Conservation (phyloP, 306 rosid genomes). For the Rubus parviflorus region DNA sequence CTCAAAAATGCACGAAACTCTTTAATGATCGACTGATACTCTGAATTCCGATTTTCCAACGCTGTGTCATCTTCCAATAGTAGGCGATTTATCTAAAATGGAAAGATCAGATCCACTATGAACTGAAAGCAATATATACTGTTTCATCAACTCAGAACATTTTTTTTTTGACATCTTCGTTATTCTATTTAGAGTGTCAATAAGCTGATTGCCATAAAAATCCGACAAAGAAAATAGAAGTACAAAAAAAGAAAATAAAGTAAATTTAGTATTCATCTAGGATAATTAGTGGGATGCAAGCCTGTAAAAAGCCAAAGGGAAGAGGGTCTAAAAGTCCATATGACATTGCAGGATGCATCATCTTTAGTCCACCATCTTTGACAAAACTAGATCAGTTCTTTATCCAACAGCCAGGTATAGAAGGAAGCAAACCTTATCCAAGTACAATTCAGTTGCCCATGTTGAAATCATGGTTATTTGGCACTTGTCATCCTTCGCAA, state of each 20-base stretch:
- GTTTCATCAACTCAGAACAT: slow-evolving; percentile 4
- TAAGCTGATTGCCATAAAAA: background rate
- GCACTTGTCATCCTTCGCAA: slow-evolving; percentile 84
- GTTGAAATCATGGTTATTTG: slow-evolving; percentile 99
- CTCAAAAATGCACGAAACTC: slow-evolving; percentile 96
- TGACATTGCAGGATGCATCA: slow-evolving; percentile 5
- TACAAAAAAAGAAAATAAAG: background rate
- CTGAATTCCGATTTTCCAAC: slow-evolving; percentile 58
- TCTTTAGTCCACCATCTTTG: background rate
- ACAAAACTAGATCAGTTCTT: background rate
- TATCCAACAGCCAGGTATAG: slow-evolving; percentile 30
- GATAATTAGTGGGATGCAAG: background rate
- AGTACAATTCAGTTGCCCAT: slow-evolving; percentile 90
- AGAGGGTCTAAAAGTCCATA: background rate
- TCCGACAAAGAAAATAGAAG: background rate
- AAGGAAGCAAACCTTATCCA: slow-evolving; percentile 76
- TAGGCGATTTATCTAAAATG: slow-evolving; percentile 74
- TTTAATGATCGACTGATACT: slow-evolving; percentile 70
- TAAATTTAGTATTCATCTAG: background rate
- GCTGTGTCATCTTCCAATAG: slow-evolving; percentile 94
- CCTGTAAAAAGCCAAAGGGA: background rate
- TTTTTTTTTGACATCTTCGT: background rate
- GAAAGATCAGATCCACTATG: slow-evolving; percentile 29
- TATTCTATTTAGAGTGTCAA: slow-evolving; percentile 1
- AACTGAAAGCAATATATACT: slow-evolving; percentile 20